phyloP scores from a whole-genome alignment of 2,329 filamentous ascomycete genomes.

The Phyllosticta capitalensis region DNA sequence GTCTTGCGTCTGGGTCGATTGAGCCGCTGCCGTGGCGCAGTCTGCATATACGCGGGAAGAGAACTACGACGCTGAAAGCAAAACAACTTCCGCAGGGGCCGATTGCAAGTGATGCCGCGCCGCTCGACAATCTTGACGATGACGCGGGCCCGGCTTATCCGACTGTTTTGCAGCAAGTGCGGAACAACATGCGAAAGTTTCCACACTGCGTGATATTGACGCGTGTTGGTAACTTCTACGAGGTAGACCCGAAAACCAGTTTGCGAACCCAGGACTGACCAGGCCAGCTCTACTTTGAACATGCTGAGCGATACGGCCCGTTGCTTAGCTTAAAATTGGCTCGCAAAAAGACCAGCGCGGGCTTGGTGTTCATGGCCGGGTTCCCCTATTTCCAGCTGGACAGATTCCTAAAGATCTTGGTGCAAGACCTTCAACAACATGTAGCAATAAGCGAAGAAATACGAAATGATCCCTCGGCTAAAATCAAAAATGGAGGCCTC shows the following conservation, averaged over 20 bases:
- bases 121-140: slow-evolving; percentile 33
- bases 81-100: slow-evolving; percentile 47
- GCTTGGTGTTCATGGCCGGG: slow-evolving; percentile 78
- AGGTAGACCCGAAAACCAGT: slow-evolving; percentile 64
- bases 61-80: slow-evolving; percentile 27
- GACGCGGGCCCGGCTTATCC: slow-evolving; percentile 58
- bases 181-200: slow-evolving; percentile 83
- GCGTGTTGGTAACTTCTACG: slow-evolving; percentile 90
- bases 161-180: slow-evolving; percentile 78
- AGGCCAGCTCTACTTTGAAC: slow-evolving; percentile 72
- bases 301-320: slow-evolving; percentile 81
- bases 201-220: slow-evolving; percentile 85
- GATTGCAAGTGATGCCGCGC: slow-evolving; percentile 36
- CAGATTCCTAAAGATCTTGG: slow-evolving; percentile 82
- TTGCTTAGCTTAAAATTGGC: slow-evolving; percentile 81
- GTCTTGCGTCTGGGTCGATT: not conserved
- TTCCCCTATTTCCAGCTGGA: slow-evolving; percentile 93
- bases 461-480: slow-evolving; percentile 59
- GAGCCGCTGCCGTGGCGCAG: slow-evolving; percentile 13
- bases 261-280: not conserved
- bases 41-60: slow-evolving; percentile 15
- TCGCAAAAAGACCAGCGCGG: slow-evolving; percentile 64
- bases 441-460: slow-evolving; percentile 95
- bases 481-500: slow-evolving; percentile 64
- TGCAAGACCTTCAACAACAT: slow-evolving; percentile 81